Conservation (phyloP, 495 filamentous ascomycete genomes). For the Cryomyces minteri region DNA sequence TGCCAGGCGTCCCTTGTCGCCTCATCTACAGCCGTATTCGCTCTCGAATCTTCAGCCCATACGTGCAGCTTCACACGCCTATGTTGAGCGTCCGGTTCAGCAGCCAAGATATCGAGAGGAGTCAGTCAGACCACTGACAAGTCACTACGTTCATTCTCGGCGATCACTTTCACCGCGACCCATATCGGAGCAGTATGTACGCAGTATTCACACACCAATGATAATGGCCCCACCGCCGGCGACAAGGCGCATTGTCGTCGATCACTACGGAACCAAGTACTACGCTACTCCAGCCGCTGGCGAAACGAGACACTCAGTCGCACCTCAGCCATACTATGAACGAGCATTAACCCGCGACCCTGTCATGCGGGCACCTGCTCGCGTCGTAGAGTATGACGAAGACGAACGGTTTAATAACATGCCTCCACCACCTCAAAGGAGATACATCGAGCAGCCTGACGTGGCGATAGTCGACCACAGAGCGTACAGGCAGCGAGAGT, state of each 20-base stretch:
- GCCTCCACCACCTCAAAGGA: constrained; percentile 22
- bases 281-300: constrained; percentile 11
- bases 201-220: constrained; percentile 7
- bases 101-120: constrained; percentile 35
- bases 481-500: constrained; percentile 32
- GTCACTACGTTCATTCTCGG: constrained; percentile 29
- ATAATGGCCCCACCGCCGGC: constrained; percentile 14
- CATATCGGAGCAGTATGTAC: constrained; percentile 13
- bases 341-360: constrained; percentile 12
- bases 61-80: constrained; percentile 42
- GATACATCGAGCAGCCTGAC: constrained; percentile 34
- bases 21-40: constrained; percentile 16
- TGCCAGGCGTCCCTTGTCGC: constrained; percentile 19
- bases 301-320: constrained; percentile 12
- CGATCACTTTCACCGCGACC: constrained; percentile 39
- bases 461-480: constrained; percentile 25
- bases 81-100: constrained; percentile 33
- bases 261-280: constrained; percentile 21
- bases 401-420: constrained; percentile 18
- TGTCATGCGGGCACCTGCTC: constrained; percentile 4
- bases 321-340: constrained; percentile 14
- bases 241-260: constrained; percentile 14
- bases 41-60: constrained; percentile 14
- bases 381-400: constrained; percentile 7
- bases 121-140: constrained; percentile 21